Evolutionary conservation across 2,329 filamentous ascomycete species (phyloP), one percentile per base, ranked within the genome.

Genomic region (Domatiomyces catenatus): DNA sequence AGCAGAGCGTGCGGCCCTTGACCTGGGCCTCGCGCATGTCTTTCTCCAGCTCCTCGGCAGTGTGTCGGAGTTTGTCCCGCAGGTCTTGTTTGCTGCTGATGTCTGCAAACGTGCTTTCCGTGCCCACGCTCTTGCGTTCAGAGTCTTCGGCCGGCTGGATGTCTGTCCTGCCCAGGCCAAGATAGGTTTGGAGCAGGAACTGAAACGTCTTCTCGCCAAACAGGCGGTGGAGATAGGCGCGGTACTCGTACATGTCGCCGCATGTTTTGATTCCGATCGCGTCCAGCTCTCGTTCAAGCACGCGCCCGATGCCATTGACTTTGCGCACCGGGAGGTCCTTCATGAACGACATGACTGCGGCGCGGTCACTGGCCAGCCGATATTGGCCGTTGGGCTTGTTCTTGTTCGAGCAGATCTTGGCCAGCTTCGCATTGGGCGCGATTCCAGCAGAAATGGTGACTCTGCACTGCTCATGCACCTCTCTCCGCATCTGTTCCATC

Each of bases 361-460:
- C 68, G 8, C 89, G 76, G 42, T 94, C 82, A 48, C 75, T 84
- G 0, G 83, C 75, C 1, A 96, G 71, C 8, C 77, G 69, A 59
- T 84, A 96, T 62, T 96, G 92, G 0, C 92, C 92, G 59, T 98
- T 94, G 0, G 92, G 92, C 63, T 98, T 98, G 67, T 96, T 95
- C 65, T 84, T 79, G 63, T 98, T 95, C 17, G 87, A 94, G 60
- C 84, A 87, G 28, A 98, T 94, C 67, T 98, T 98, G 26, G 92
- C 90, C 12, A 98, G 73, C 62, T 88, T 90, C 0, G 89, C 83
- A 64, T 98, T 98, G 1, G 87, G 84, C 0, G 88, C 90, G 53
- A 98, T 94, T 0, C 92, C 92, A 0, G 90, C 92, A 15, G 89
- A 95, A 2, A 98, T 83, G 0, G 89, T 95, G 51, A 98, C 82